A percentile compares a stretch with the other conserved stretches of the same genome.
Conservation (phyloP, 1,284 basidiomycete genomes). For the Phenoliferia sp. region DNA sequence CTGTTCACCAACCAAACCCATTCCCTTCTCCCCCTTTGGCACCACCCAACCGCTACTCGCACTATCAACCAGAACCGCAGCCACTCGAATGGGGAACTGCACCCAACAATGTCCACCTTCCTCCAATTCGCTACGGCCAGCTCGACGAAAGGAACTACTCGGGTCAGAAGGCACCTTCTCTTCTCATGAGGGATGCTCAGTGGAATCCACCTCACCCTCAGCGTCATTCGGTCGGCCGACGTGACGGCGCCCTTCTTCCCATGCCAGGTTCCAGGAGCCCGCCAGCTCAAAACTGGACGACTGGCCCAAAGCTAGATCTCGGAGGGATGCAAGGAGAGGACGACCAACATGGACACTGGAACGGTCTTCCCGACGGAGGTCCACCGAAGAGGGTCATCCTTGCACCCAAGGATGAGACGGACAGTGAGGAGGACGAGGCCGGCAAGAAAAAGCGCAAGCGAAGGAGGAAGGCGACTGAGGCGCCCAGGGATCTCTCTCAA, state of each 20-base stretch:
- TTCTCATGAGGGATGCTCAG: too few relatives aligned
- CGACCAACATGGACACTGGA: neutral
- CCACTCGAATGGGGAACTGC: neutral
- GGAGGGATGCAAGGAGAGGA: neutral
- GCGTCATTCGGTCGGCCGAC: too few relatives aligned
- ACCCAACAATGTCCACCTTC: neutral
- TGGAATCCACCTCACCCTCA: neutral
- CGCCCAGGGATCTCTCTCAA: constrained; percentile 1
- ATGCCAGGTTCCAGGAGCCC: too few relatives aligned
- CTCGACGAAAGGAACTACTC: neutral
- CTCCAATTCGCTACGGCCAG: neutral
- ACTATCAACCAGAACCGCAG: neutral
- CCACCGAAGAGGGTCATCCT: neutral
- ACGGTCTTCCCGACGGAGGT: neutral
- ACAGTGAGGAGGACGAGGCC: neutral
- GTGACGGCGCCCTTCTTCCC: too few relatives aligned
- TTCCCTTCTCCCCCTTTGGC: neutral
- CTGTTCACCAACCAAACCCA: neutral
- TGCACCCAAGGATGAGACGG: neutral
- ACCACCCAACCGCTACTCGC: neutral
- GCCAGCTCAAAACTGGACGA: too few relatives aligned
- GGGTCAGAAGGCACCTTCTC: neutral
- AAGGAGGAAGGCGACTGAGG: constrained; percentile 3
- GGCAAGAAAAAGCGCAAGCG: constrained; percentile 7
- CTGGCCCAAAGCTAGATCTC: too few relatives aligned